Evolutionary conservation across 2,329 filamentous ascomycete species (phyloP), one percentile per base, ranked within the genome.

Genomic region (Fusarium duplospermum): DNA sequence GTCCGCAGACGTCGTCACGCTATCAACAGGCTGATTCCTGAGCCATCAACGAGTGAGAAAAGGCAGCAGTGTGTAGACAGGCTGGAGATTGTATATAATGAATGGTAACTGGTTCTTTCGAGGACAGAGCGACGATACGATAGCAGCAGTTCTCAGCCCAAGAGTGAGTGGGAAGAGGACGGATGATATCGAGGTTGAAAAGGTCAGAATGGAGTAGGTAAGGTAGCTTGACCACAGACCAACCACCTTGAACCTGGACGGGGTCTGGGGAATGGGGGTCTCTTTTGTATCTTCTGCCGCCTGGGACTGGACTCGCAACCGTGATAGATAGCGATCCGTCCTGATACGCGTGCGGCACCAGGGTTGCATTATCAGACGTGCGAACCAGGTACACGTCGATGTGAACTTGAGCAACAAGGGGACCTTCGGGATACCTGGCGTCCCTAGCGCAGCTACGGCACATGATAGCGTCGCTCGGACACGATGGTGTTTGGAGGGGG

Each of bases 1-100:
- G 65, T 75, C 72, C 69, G 71, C 69, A 75, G 72, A 66, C 72
- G 72, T 74, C 62, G 72, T 74, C 68, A 74, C 72, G 64, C 72
- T 69, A 64, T 59, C 59, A 69, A 50, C 60, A 70, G 62, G 35
- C 62, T 66, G 60, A 70, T 61, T 66, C 27, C 42, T 47, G 35
- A 59, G 35, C 57, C 72, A 54, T 56, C 62, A 63, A 45, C 45
- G 54, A 74, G 57, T 50, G 50, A 69, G 29, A 56, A 20, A 38
- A 35, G 31, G n/a, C 45, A 57, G 36, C 54, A 57, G 31, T 31
- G n/a, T 42, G 38, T 20, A 24, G 31, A 59, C 24, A 64, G n/a
- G 36, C 40, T 33, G 61, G 27, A 20, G 24, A 54, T 42, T 73
- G 52, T 64, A 62, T 45, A 69, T 69, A 47, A 61, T 65, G 50